Percentiles rank a stretch among this genome's conserved stretches.
Conservation (phyloP, 129 eudicot species). For the Artemisia argyi region DNA sequence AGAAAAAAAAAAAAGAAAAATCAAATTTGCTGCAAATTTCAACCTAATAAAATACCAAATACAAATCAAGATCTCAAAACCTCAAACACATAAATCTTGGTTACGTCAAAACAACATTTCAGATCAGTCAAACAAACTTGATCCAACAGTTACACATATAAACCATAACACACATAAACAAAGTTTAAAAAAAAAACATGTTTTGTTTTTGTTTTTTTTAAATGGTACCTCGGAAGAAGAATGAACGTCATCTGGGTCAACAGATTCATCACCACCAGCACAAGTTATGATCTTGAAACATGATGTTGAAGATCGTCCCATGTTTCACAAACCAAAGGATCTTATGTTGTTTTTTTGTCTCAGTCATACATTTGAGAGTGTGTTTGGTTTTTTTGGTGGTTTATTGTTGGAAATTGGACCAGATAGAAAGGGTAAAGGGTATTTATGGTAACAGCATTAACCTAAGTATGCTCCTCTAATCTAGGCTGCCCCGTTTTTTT, state of each 20-base stretch:
- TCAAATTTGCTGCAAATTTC: background rate
- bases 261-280: conserved; percentile 46
- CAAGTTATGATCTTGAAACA: conserved; percentile 88
- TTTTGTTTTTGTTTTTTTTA: too few species aligned
- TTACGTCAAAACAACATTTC: conserved; percentile 30
- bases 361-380: conserved; percentile 21
- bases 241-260: conserved; percentile 53
- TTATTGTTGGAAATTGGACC: conserved; percentile 32
- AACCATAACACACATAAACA: background rate
- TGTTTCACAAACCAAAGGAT: conserved; percentile 7
- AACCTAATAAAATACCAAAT: conserved; percentile 19
- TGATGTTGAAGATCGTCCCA: conserved; percentile 74
- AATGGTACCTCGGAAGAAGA: conserved; percentile 45
- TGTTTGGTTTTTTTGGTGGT: conserved; percentile 11
- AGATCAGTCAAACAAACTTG: conserved; percentile 19
- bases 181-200: background rate
- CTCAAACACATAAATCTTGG: background rate
- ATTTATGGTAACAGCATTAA: conserved; percentile 30
- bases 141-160: background rate
- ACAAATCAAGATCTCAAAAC: background rate
- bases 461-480: conserved; percentile 16
- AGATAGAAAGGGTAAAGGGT: conserved; percentile 28
- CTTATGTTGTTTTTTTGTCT: too few species aligned
- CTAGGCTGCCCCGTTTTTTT: conserved; percentile 20
- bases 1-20: background rate